Conservation (phyloP, 805 yeast genomes). For the Myxozyma kluyveri region DNA sequence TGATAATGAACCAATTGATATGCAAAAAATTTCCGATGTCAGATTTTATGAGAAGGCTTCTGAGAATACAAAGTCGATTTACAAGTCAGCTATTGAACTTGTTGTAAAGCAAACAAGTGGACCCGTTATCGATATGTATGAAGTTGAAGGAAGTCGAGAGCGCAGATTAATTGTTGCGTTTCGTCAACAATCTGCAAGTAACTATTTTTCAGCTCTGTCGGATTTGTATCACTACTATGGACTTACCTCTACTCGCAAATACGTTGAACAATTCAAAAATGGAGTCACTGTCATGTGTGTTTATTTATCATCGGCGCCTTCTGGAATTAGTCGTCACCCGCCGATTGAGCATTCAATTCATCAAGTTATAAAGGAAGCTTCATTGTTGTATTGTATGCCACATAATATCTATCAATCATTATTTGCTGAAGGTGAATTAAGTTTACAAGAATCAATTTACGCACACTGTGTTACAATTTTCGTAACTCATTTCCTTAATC, state of each 20-base stretch:
- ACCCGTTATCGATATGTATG: conserved; percentile 85
- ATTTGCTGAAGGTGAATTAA: conserved; percentile 71
- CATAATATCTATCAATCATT: conserved; percentile 72
- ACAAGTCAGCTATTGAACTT: conserved; percentile 66
- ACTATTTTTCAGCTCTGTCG: conserved; percentile 81
- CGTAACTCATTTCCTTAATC: conserved; percentile 89
- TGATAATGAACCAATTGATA: conserved; percentile 46
- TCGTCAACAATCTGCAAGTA: conserved; percentile 77
- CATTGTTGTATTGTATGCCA: conserved; percentile 87
- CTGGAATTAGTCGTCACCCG: conserved; percentile 37
- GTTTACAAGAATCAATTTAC: conserved; percentile 90
- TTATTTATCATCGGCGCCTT: conserved; percentile 63
- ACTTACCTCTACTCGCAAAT: conserved; percentile 78
- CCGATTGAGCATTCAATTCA: conserved; percentile 73
- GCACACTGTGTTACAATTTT: conserved; percentile 92
- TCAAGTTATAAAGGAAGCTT: conserved; percentile 92
- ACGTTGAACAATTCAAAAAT: conserved; percentile 89
- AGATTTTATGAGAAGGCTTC: conserved; percentile 77
- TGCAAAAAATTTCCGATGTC: conserved; percentile 70
- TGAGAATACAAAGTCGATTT: conserved; percentile 71
- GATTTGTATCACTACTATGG: conserved; percentile 87
- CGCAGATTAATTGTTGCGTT: conserved; percentile 86
- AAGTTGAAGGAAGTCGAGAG: conserved; percentile 76
- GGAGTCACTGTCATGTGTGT: conserved; percentile 83
- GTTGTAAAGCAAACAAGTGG: conserved; percentile 55